phyloP scores from a whole-genome alignment of 768 basidiomycete species.

The Lactarius psammicola region DNA sequence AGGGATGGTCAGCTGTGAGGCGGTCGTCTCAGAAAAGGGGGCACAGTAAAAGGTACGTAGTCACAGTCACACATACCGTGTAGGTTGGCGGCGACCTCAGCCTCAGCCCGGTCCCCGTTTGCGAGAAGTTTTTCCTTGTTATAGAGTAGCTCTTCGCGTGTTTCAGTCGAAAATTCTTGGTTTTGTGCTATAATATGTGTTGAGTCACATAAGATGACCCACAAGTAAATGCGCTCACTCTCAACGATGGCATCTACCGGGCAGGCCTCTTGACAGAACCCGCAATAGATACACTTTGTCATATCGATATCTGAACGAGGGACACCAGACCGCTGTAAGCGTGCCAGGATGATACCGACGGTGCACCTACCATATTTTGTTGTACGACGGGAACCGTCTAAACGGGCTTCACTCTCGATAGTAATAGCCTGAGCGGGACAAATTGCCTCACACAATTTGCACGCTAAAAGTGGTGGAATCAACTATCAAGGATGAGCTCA shows the following conservation, averaged over 20 bases:
- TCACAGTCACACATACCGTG: conserved; percentile 58
- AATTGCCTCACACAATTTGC: conserved; percentile 98
- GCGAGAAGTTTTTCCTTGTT: conserved; percentile 99
- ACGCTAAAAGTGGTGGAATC: conserved; percentile 54
- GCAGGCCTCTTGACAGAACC: conserved; percentile 99
- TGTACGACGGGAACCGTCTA: conserved; percentile 93
- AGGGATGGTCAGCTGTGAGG: conserved; percentile 76
- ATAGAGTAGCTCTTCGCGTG: conserved; percentile 95
- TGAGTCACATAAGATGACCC: conserved; percentile 4
- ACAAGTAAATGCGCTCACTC: conserved; percentile 55
- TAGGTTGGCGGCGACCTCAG: conserved; percentile 95
- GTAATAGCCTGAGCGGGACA: conserved; percentile 99
- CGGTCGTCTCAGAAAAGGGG: conserved; percentile 29
- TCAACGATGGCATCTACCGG: conserved; percentile 99
- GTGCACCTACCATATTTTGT: conserved; percentile 84
- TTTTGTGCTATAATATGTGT: conserved; percentile 71
- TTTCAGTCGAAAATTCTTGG: conserved; percentile 96
- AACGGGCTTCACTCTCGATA: conserved; percentile 94
- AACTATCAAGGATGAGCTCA: neutral
- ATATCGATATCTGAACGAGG: conserved; percentile 84
- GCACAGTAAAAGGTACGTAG: neutral
- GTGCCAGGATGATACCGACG: neutral
- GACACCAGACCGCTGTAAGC: neutral
- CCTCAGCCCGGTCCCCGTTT: conserved; percentile 94
- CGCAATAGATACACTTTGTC: conserved; percentile 99